Base-by-base conservation (phyloP, 2,329 filamentous ascomycete species). In the Akanthomyces muscarius region DNA sequence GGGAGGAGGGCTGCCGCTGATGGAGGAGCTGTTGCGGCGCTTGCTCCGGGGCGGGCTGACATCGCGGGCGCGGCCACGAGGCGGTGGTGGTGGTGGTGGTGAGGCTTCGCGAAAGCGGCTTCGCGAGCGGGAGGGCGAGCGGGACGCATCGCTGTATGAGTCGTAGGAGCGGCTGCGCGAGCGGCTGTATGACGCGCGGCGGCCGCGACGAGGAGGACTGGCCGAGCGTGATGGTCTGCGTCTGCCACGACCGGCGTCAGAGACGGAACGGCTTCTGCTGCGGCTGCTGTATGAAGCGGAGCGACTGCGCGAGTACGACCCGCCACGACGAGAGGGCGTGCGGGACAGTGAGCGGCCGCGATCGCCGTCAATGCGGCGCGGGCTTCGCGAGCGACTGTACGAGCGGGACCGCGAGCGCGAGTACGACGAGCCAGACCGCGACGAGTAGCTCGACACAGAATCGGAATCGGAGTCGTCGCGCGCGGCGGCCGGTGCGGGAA, bases 381-480 rank as follows among this genome's bases (percentile, higher is more conserved):
- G 21, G 63, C 69, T 63, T 13, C 50, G 66, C 5, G 68, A 66
- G 5, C 54, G 64, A 6, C 68, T 67, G 33, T 74, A 72, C 2
- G 80, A 80, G 36, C 75, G 74, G 52, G 80, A 82, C 14, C 72
- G 72, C 3, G 79, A 80, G 33, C 75, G 75, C 14, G 79, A 78
- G 48, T 73, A 73, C 1, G 80, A 80, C 16, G 85, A 87, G 51
- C 83, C 82, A 0, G 83, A 85, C 71, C 91, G 90, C 23, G 89
- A 92, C 0, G 88, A 92, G 72, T 92, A 94, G 76, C 89, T 92
- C 10, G 89, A 92, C 11, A 87, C 86, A 0, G 88, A 91, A 52
- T 90, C 89, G 0, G 87, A 87, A 65, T 89, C 87, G 0, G 87
- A 88, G 55, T 86, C 80, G 21, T 61, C 42, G 50, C 41, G 38